A percentile compares a stretch with the other conserved stretches of the same genome.
Conservation (phyloP, 805 yeast genomes). For the Myxozyma sirexii region DNA sequence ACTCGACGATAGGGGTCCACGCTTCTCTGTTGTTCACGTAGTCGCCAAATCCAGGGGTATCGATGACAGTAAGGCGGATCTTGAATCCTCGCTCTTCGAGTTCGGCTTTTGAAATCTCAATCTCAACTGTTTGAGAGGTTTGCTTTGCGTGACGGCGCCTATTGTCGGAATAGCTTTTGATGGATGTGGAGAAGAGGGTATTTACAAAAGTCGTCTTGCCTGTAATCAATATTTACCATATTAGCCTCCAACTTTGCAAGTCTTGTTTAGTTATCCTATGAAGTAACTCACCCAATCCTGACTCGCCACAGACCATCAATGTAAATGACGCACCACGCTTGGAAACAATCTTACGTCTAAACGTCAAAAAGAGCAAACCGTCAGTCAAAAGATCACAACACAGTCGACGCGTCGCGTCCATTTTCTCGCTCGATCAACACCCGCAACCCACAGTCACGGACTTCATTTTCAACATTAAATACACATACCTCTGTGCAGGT, state of each 20-base stretch:
- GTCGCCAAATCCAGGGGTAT: conserved; percentile 80
- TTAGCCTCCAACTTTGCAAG: no score
- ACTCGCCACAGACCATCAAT: conserved; percentile 81
- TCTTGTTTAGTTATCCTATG: no score
- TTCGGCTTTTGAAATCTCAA: conserved; percentile 49
- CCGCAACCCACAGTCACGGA: not conserved
- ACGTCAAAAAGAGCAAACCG: not conserved
- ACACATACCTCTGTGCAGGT: conserved; percentile 40
- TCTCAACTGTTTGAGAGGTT: conserved; percentile 47
- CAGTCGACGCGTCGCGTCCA: conserved; percentile 15
- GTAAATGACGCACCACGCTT: conserved; percentile 71
- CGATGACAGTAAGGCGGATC: conserved; percentile 64
- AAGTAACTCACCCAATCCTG: conserved; percentile 63
- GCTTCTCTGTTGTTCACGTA: conserved; percentile 63
- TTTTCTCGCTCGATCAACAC: not conserved
- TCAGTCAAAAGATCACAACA: not conserved
- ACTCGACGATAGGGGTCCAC: conserved; percentile 70
- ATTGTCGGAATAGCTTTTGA: conserved; percentile 49
- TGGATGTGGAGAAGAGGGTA: conserved; percentile 66
- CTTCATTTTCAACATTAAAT: not conserved
- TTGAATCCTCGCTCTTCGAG: conserved; percentile 63
- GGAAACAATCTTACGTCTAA: conserved; percentile 46
- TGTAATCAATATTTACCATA: not conserved
- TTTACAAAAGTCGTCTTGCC: conserved; percentile 81
- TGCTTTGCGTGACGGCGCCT: conserved; percentile 44